Conservation (phyloP, 2,329 filamentous ascomycete genomes). For the Chalara sp. region DNA sequence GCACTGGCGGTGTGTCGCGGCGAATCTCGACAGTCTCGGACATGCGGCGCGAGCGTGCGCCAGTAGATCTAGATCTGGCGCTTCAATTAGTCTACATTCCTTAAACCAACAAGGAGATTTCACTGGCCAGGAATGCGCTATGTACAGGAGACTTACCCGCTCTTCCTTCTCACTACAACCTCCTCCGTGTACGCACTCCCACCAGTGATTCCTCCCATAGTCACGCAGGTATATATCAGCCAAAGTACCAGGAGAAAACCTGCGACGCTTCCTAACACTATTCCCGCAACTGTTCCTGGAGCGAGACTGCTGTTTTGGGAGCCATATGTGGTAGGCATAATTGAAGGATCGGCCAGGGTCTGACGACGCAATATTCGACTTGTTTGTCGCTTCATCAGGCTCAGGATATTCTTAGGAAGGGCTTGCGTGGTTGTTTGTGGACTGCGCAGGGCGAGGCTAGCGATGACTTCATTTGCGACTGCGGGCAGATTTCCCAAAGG, state of each 20-base stretch:
- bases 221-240: constrained; percentile 36
- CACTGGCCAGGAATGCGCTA: not conserved
- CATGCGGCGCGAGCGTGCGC: constrained; percentile 1
- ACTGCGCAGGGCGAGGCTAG: constrained; percentile 2
- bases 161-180: constrained; percentile 15
- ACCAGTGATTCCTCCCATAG: constrained; percentile 6
- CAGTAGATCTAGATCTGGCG: constrained; percentile 6
- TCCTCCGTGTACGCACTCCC: constrained; percentile 12
- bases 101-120: not conserved
- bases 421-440: not conserved
- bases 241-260: constrained; percentile 46
- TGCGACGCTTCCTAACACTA: constrained; percentile 46
- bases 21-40: constrained; percentile 24
- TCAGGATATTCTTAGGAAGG: not conserved
- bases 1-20: constrained; percentile 11
- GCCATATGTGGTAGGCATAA: constrained; percentile 57
- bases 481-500: not conserved
- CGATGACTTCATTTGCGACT: not conserved
- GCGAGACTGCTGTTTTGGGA: constrained; percentile 43
- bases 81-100: not conserved
- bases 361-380: not conserved
- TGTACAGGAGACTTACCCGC: not conserved
- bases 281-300: constrained; percentile 53
- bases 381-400: not conserved
- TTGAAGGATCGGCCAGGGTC: constrained; percentile 11